Base-by-base conservation (phyloP, 805 yeast species). In the Metahyphopichia silvanorum region DNA sequence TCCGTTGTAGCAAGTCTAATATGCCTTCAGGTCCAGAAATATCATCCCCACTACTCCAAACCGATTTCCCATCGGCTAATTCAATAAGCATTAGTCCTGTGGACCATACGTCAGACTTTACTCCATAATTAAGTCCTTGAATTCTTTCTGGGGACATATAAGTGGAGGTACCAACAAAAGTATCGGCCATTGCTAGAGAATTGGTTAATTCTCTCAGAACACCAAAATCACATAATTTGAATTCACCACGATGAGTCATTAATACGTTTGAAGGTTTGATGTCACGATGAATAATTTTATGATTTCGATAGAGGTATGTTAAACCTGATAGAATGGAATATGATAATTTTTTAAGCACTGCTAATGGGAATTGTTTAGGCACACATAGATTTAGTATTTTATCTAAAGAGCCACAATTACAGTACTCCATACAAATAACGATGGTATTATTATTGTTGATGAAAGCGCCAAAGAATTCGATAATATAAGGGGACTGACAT, bases 21-120 rank as follows among this genome's bases (percentile, higher is more conserved):
- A 93, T 91, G 1, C 96, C 95, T 48, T 86, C 83, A 3, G 95
- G 94, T 6, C 63, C 62, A 10, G 52, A 71, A 3, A 22, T 27
- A 30, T 29, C 45, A 16, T 39, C 46, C 6, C 33, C 56, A 13
- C 35, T 51, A 22, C 39, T 45, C 67, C 89, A 80, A 2, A 96
- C 93, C 46, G 83, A 82, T 33, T 69, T 70, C 0, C 98, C 98
- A 3, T 85, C 77, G 1, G 96, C 91, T 32, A 93, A 66, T 56
- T 93, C 98, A 31, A 86, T 77, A 25, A 93, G 67, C 81, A 89
- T 84, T 27, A 93, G 66, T 1, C 98, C 99, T 44, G 89, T 63
- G 0, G 97, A 87, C 99, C 99, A 93, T 9, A 93, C 91, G 56
- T 93, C 99, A 23, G 95, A 91, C 46, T 89, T 88, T n/a, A 89